Evolutionary conservation across 2,329 filamentous ascomycete genomes (phyloP).

Genomic region (Lecanosticta acicola): DNA sequence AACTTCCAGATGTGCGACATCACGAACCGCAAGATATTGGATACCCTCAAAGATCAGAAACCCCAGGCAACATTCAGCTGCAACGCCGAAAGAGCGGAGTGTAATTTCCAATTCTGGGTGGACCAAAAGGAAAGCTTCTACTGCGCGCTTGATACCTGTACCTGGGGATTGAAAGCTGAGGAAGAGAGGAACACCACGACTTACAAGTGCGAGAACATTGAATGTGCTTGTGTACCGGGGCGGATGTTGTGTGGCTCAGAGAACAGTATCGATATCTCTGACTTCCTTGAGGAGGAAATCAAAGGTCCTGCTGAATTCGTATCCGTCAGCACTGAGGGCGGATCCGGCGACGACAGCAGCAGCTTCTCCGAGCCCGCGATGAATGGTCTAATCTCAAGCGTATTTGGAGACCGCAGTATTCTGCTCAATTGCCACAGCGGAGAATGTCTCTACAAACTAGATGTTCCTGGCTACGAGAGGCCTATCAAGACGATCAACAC

Average conservation of each 20-base stretch:
- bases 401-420: constrained; percentile 92
- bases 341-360: constrained; percentile 63
- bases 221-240: constrained; percentile 81
- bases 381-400: constrained; percentile 78
- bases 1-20: constrained; percentile 99
- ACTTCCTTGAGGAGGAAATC: constrained; percentile 78
- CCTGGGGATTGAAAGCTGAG: constrained; percentile 63
- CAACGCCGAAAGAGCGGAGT: constrained; percentile 65
- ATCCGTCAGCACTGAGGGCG: constrained; percentile 54
- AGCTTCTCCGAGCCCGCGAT: constrained; percentile 86
- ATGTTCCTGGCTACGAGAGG: constrained; percentile 83
- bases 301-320: constrained; percentile 81
- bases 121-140: constrained; percentile 93
- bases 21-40: constrained; percentile 88
- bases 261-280: constrained; percentile 84
- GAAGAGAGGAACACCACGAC: constrained; percentile 70
- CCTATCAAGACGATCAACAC: constrained; percentile 96
- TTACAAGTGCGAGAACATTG: constrained; percentile 78
- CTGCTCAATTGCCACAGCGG: constrained; percentile 74
- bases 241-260: constrained; percentile 91
- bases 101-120: constrained; percentile 99
- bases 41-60: constrained; percentile 75
- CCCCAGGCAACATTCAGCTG: constrained; percentile 95
- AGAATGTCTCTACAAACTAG: constrained; percentile 88
- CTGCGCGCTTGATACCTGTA: constrained; percentile 78